Percentiles rank a stretch among this genome's conserved stretches.
These are phyloP conservation scores for Salix caprea DNA, from an alignment of 345 rosid genomes.

Conservation along the genomic window DNA sequence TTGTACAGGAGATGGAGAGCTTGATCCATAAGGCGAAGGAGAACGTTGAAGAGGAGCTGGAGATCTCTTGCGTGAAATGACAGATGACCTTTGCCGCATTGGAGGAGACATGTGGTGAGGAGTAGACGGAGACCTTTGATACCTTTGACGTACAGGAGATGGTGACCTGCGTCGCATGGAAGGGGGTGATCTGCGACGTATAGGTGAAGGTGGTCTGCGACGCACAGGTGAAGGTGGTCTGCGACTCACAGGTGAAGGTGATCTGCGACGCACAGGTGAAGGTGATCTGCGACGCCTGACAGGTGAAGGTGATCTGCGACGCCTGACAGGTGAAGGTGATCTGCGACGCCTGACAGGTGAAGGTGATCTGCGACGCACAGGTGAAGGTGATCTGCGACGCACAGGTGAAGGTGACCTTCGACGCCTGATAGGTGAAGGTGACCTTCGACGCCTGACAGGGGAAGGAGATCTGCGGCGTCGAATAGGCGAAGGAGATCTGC, in stretches of 20 bases:
- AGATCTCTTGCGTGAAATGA: constrained; percentile 34
- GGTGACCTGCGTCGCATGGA: constrained; percentile 7
- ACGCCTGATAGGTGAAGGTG: constrained; percentile 28
- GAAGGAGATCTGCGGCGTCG: constrained; percentile 35
- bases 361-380: constrained; percentile 13
- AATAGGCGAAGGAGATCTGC: constrained; percentile 24
- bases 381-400: constrained; percentile 34
- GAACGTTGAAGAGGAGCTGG: constrained; percentile 41
- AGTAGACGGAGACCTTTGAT: constrained; percentile 43
- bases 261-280: neutral
- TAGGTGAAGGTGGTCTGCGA: constrained; percentile 10
- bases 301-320: constrained; percentile 17
- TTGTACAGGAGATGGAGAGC: constrained; percentile 46
- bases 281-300: constrained; percentile 10
- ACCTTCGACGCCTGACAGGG: constrained; percentile 23
- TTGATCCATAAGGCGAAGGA: constrained; percentile 30
- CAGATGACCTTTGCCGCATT: constrained; percentile 29
- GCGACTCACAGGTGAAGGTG: constrained; percentile 1
- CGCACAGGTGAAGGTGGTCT: neutral
- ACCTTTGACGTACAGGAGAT: constrained; percentile 8
- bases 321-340: constrained; percentile 10
- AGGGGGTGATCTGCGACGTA: constrained; percentile 4
- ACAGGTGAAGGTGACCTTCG: constrained; percentile 20
- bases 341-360: constrained; percentile 17
- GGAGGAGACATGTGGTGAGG: constrained; percentile 26